phyloP scores from a whole-genome alignment of 163 green algal genomes.

The Trebouxiophyceae sp. region DNA sequence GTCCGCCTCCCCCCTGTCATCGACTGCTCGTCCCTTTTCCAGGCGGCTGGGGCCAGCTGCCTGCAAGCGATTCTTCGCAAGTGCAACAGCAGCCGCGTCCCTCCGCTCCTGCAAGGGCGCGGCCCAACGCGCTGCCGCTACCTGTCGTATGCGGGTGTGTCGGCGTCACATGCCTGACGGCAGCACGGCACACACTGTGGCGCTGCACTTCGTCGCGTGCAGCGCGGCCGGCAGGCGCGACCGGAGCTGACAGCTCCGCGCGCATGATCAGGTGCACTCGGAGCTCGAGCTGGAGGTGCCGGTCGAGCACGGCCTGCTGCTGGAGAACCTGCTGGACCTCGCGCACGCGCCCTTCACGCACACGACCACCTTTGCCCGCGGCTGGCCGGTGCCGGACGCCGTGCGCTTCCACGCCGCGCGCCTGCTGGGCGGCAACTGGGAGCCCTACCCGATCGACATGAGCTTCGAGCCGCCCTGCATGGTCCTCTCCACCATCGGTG shows the following conservation, averaged over 20 bases:
- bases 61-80: too few species aligned
- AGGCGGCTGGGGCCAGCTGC: too few species aligned
- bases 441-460: conserved; percentile 99
- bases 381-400: conserved; percentile 87
- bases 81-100: not conserved
- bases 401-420: conserved; percentile 72
- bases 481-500: conserved; percentile 77
- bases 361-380: conserved; percentile 91
- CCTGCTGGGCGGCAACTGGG: conserved; percentile 75
- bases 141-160: not conserved
- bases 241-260: too few species aligned
- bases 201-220: too few species aligned
- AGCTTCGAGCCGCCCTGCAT: conserved; percentile 91
- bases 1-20: conserved; percentile 64
- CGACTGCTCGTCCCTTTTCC: too few species aligned
- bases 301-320: conserved; percentile 94
- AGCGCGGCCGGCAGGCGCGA: too few species aligned
- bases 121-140: not conserved
- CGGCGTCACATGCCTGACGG: not conserved
- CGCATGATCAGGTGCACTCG: conserved; percentile 12
- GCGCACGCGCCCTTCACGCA: conserved; percentile 98
- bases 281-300: conserved; percentile 87
- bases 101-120: not conserved
- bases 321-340: conserved; percentile 98
- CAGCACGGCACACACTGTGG: not conserved